Base-by-base conservation (phyloP, 208 protist genomes). In the Naegleria fowleri region DNA sequence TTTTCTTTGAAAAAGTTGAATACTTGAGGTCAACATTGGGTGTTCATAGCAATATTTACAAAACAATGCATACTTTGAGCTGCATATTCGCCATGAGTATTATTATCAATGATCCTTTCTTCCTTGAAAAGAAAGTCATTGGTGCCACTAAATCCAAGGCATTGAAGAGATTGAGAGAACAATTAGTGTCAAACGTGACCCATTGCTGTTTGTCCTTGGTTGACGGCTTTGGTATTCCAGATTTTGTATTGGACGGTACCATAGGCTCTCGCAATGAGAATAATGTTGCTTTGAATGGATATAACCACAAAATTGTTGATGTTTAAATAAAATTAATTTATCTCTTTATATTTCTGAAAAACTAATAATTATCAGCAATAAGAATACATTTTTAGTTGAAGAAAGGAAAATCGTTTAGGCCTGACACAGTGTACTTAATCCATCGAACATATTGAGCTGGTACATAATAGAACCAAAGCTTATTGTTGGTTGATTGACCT, bases 221-320 rank as follows among this genome's bases (percentile, higher is more conserved):
- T 22, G 92, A 95, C 79, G 94, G 93, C 52, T 95, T 95, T 83
- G 92, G 91, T 76, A 94, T 95, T 87, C 94, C 94, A 25, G 87
- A 95, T 90, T 91, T 93, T 91, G 51, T 94, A 33, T 58, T 95
- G 2, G 87, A 59, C 55, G 92, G 93, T 25, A 92, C 94, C 29
- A 95, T 95, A n/a, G 93, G 86, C 29, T 25, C 13, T 6, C 51
- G 85, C 5, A 88, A 88, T 6, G 5, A 22, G 0, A 36, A 88
- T 58, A 58, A 88, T 58, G 41, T 88, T 39, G 41, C 16, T 79
- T 36, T 79, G 16, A 79, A 79, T 79, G 67, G 67, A 36, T 79
- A 79, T 25, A 79, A 79, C 25, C 67, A 79, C n/a, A n/a, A 79
- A 79, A 79, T 79, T 79, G 6, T 36, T 36, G 67, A 79, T 79